phyloP scores from a whole-genome alignment of 768 basidiomycete genomes.

The Termitomyces sp. region DNA sequence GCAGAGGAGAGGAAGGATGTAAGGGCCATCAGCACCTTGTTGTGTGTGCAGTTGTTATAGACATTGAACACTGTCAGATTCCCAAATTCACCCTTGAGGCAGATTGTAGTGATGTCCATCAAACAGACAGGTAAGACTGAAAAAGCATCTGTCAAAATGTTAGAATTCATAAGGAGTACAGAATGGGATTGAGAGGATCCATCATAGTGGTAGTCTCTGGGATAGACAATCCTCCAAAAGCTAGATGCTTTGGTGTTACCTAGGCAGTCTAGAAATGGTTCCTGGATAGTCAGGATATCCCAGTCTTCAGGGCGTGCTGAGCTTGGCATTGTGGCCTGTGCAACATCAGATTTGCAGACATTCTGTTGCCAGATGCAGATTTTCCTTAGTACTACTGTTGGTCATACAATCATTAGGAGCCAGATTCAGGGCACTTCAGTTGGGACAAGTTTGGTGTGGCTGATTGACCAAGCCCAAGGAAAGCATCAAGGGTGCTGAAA shows the following conservation, averaged over 20 bases:
- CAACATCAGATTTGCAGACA: no score
- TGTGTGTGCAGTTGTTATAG: conserved; percentile 7
- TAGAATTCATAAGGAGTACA: not conserved
- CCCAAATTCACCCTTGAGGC: not conserved
- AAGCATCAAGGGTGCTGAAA: not conserved
- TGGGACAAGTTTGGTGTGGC: not conserved
- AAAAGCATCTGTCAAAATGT: not conserved
- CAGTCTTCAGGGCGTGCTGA: not conserved
- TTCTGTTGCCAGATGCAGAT: not conserved
- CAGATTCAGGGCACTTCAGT: no score
- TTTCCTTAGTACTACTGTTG: not conserved
- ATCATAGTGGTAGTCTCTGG: not conserved
- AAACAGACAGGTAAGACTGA: not conserved
- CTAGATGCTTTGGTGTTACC: not conserved
- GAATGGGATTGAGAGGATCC: not conserved
- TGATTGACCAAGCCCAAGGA: not conserved
- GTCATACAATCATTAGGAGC: not conserved
- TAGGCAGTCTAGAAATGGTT: not conserved
- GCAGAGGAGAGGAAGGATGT: no score
- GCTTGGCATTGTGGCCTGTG: no score
- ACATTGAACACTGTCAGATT: conserved; percentile 4
- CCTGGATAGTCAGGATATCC: not conserved
- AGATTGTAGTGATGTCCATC: not conserved
- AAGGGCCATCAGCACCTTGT: not conserved
- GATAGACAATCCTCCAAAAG: not conserved